Evolutionary conservation across 2,329 filamentous ascomycete species (phyloP), one percentile per base, ranked within the genome.

Genomic region (Mollisiaceae sp.): DNA sequence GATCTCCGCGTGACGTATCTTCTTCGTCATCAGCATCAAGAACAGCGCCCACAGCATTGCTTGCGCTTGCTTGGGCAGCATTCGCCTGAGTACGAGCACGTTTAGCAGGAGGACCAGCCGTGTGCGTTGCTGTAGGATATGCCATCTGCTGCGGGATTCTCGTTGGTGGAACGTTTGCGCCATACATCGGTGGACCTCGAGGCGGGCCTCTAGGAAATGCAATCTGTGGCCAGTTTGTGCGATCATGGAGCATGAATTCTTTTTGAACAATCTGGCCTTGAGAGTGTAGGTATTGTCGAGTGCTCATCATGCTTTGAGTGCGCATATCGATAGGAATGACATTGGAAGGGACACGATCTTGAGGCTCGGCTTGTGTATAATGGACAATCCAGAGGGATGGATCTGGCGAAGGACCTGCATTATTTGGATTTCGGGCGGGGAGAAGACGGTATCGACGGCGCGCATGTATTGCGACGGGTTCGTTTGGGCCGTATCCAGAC

Each of bases 201-300:
- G 79, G 38, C 78, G 79, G 63, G 83, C 83, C 66, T 63, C 82
- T 80, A 0, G 91, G 91, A 68, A 92, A 87, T 54, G 87, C 87
- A 66, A 98, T 90, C 27, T 89, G 89, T 3, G 95, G 94, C 94
- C 94, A 98, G 79, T 93, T 96, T 70, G 88, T 85, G 47, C 92
- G 88, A 78, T 98, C 95, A 59, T 91, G 89, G 22, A 98, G 84
- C 89, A 97, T 96, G 76, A 98, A 98, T 74, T 97, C 93, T 75
- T 97, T 97, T 72, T 93, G 90, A 64, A 90, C 86, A 54, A 97
- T 89, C 73, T 94, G 91, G 8, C 93, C 94, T 70, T 92, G 91
- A 62, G 83, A 85, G 78, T 91, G 89, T 79, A 82, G 91, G 77
- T 82, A 91, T 77, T 79, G 83, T 73, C 87, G 83, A 63, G 88